A percentile compares a stretch with the other conserved stretches of the same genome.
Conservation (phyloP, 2,329 filamentous ascomycete species). For the Zarea fungicola region DNA sequence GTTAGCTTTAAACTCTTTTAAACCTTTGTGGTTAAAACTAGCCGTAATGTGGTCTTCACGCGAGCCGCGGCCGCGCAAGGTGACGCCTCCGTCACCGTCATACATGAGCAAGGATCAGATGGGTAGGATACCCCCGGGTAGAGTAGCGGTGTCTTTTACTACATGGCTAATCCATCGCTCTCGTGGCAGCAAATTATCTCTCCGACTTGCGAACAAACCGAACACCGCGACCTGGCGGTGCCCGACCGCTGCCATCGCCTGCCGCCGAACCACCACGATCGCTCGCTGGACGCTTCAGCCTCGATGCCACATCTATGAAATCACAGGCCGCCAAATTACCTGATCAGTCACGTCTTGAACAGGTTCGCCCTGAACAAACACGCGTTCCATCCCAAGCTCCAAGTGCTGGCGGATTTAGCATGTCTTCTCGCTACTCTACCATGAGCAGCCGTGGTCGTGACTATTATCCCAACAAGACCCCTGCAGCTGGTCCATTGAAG, state of each 20-base stretch:
- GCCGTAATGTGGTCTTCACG: slow-evolving; percentile 26
- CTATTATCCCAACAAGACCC: slow-evolving; percentile 42
- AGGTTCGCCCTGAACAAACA: no score
- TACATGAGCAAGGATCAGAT: slow-evolving; percentile 66
- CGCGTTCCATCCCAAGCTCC: slow-evolving; percentile 28
- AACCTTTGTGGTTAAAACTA: slow-evolving; percentile 23
- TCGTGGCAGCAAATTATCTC: slow-evolving; percentile 59
- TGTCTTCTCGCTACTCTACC: slow-evolving; percentile 47
- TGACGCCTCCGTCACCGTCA: slow-evolving; percentile 54
- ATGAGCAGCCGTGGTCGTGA: slow-evolving; percentile 41
- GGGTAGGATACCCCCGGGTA: slow-evolving; percentile 37
- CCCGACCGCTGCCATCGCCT: slow-evolving; percentile 53
- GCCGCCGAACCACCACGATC: slow-evolving; percentile 27
- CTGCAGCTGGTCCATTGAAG: slow-evolving; percentile 39
- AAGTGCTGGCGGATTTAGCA: slow-evolving; percentile 39
- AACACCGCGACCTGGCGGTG: slow-evolving; percentile 62
- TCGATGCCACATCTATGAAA: slow-evolving; percentile 25
- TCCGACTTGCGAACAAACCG: slow-evolving; percentile 65
- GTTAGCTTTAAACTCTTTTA: slow-evolving; percentile 5
- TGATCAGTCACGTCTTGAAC: no score
- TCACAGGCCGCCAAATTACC: slow-evolving; percentile 19
- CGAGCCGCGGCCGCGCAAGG: slow-evolving; percentile 42
- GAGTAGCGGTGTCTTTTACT: slow-evolving; percentile 5
- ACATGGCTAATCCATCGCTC: slow-evolving; percentile 16
- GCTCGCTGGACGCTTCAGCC: slow-evolving; percentile 25